A percentile compares a stretch with the other conserved stretches of the same genome.
Evolutionary conservation across 768 basidiomycete genomes (phyloP).

Genomic region (Trametes cubensis): DNA sequence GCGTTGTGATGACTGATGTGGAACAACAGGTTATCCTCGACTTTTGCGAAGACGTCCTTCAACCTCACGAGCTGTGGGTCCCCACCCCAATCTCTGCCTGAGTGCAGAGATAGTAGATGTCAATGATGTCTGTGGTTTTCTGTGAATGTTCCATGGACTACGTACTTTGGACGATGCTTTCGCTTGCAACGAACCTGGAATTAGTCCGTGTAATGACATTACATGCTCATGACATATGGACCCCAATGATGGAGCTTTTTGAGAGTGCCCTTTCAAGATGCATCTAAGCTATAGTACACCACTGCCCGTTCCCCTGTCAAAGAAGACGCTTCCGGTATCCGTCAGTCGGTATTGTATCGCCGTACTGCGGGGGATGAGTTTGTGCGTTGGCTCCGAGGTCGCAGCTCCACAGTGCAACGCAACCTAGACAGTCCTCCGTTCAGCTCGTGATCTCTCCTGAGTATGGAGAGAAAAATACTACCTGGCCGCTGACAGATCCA

Average conservation of each 20-base stretch:
- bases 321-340: slow-evolving; percentile 66
- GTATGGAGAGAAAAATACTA: slow-evolving; percentile 33
- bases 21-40: slow-evolving; percentile 5
- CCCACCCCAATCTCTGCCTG: slow-evolving; percentile 9
- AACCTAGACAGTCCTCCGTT: slow-evolving; percentile 42
- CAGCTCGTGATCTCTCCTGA: background rate
- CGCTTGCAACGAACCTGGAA: too few relatives aligned
- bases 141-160: too few relatives aligned
- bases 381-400: slow-evolving; percentile 35
- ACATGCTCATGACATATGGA: too few relatives aligned
- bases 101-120: background rate
- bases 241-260: background rate
- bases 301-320: slow-evolving; percentile 70
- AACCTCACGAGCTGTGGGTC: slow-evolving; percentile 11
- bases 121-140: too few relatives aligned
- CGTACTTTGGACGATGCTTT: too few relatives aligned
- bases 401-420: slow-evolving; percentile 62
- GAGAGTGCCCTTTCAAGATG: background rate
- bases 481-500: slow-evolving; percentile 79
- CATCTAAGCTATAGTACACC: slow-evolving; percentile 52
- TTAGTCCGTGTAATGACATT: too few relatives aligned
- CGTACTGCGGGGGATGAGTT: slow-evolving; percentile 50
- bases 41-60: slow-evolving; percentile 3
- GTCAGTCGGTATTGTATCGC: slow-evolving; percentile 75
- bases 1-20: background rate